Conservation (phyloP, 2,329 filamentous ascomycete species). For the Hirsutella thompsonii region DNA sequence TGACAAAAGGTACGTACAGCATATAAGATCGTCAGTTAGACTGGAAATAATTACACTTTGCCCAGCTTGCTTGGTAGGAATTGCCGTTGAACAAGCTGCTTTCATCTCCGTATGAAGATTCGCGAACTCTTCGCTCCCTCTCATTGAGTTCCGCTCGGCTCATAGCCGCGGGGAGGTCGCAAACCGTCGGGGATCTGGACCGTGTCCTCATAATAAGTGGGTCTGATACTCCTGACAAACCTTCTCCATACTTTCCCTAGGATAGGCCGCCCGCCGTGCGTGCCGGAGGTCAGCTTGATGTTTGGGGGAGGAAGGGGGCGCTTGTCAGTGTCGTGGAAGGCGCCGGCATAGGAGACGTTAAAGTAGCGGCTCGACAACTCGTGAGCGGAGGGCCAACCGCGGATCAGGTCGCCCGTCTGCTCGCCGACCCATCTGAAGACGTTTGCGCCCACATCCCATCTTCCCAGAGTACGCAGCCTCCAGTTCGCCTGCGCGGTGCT, state of each 20-base stretch:
- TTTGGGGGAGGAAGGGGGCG: conserved; percentile 28
- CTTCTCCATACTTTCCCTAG: conserved; percentile 23
- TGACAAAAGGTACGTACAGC: too few relatives aligned
- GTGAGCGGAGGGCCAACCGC: conserved; percentile 20
- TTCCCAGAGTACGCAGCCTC: conserved; percentile 54
- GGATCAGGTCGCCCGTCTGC: conserved; percentile 42
- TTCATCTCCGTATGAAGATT: too few relatives aligned
- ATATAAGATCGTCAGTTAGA: too few relatives aligned
- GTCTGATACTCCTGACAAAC: conserved; percentile 23
- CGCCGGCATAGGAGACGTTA: conserved; percentile 41
- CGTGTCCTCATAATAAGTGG: conserved; percentile 28
- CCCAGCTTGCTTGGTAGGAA: too few relatives aligned
- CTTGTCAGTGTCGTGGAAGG: conserved; percentile 24
- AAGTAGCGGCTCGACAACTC: conserved; percentile 30
- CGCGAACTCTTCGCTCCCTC: too few relatives aligned
- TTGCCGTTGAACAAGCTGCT: too few relatives aligned
- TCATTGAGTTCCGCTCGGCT: conserved; percentile 6
- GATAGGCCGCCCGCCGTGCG: conserved; percentile 19
- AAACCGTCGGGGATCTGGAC: conserved; percentile 28
- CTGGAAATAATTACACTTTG: too few relatives aligned
- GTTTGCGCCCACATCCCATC: conserved; percentile 62
- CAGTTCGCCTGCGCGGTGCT: conserved; percentile 59
- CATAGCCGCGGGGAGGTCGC: conserved; percentile 27
- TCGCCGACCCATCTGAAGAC: conserved; percentile 49
- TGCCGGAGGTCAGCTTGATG: conserved; percentile 17